Evolutionary conservation across 2,329 filamentous ascomycete genomes (phyloP), one percentile per base, ranked within the genome.

Genomic region (Pleurostoma richardsiae): DNA sequence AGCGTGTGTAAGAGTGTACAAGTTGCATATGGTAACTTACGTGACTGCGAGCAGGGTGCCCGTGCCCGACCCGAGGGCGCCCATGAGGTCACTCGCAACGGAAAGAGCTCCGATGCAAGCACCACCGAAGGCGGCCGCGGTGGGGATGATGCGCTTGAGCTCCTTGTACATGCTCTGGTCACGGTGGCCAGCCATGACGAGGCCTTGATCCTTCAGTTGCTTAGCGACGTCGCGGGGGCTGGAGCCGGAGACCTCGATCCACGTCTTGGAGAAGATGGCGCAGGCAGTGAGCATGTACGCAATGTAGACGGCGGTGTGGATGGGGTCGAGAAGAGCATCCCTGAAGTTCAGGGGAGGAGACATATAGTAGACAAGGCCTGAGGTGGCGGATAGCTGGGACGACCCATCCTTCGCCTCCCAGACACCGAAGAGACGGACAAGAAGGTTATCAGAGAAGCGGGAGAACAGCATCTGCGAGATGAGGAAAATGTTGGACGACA

Each of bases 101-200:
- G 92, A 97, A 55, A 99, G 84, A 58, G 88, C 92, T 77, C 94
- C 94, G 76, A 99, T 99, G 79, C 92, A 97, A 57, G 94, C 94
- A 80, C 94, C 94, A 71, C 95, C 94, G 58, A 99, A 99, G 61
- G 95, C 94, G 55, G 94, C 94, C 52, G 94, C 95, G 51, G 94
- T 97, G 54, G 94, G 95, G 56, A 99, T 99, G 62, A 99, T 94
- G 64, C 94, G 88, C 88, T 99, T 99, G 55, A 99, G 83, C 76
- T 99, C 94, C 80, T 95, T 95, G 84, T 99, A 99, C 94, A 99
- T 99, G 79, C 88, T 95, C 81, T 97, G 92, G 71, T 99, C 95
- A 75, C 94, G 89, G 79, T 99, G 94, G 65, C 94, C 94, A 63
- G 94, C 92, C 95, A 99, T 99, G 59, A 99, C 92, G 49, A 99